Conservation (phyloP, 495 filamentous ascomycete genomes). For the Trichoderma asperelloides region DNA sequence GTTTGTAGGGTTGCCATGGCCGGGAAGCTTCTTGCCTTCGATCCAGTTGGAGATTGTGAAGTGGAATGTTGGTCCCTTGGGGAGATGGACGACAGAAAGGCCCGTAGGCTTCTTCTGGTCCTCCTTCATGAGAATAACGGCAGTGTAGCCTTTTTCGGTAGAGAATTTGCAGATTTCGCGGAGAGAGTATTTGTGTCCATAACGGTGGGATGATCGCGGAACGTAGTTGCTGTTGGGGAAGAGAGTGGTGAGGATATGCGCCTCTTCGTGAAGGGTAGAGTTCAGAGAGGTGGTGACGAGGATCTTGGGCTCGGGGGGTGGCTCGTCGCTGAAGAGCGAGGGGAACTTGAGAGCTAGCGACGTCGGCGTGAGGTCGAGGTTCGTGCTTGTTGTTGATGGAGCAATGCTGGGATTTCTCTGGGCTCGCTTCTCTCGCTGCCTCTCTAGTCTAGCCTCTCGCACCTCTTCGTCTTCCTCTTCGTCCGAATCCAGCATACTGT, state of each 20-base stretch:
- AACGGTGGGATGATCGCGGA: slow-evolving; percentile 67
- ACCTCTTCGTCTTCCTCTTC: slow-evolving; percentile 39
- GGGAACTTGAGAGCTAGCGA: slow-evolving; percentile 68
- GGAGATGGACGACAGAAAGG: slow-evolving; percentile 73
- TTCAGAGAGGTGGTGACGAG: slow-evolving; percentile 84
- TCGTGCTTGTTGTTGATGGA: slow-evolving; percentile 59
- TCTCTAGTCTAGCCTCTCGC: slow-evolving; percentile 28
- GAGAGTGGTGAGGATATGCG: slow-evolving; percentile 61
- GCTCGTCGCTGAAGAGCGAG: slow-evolving; percentile 63
- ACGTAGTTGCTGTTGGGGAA: slow-evolving; percentile 87
- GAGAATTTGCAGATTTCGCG: slow-evolving; percentile 86
- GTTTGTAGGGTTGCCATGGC: slow-evolving; percentile 79
- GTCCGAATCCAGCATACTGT: slow-evolving; percentile 63
- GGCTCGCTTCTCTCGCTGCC: slow-evolving; percentile 39
- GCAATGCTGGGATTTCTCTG: slow-evolving; percentile 41
- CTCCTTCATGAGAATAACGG: slow-evolving; percentile 72
- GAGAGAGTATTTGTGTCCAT: slow-evolving; percentile 77
- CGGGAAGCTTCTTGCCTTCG: slow-evolving; percentile 72
- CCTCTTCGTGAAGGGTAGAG: slow-evolving; percentile 75
- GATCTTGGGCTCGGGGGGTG: slow-evolving; percentile 57
- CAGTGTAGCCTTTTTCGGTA: slow-evolving; percentile 65
- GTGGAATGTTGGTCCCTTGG: slow-evolving; percentile 71
- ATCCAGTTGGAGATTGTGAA: slow-evolving; percentile 71
- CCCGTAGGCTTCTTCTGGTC: slow-evolving; percentile 72
- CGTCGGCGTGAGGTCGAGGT: slow-evolving; percentile 61